Conservation (phyloP, 768 basidiomycete genomes). For the Pulveroboletus sp. region DNA sequence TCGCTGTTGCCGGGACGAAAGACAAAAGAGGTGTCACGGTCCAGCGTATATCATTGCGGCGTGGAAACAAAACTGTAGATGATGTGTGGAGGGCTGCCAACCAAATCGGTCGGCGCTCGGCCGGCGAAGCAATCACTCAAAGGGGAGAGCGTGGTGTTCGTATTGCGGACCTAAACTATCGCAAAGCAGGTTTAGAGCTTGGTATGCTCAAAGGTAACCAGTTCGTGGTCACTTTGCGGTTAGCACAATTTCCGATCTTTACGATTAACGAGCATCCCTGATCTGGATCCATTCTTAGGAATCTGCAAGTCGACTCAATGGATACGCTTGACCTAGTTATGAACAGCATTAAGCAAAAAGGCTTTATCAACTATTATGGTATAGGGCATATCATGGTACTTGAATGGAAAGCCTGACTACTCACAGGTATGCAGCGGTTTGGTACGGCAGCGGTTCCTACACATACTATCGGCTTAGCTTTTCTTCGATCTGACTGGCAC, state of each 20-base stretch:
- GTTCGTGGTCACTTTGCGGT: constrained; percentile 94
- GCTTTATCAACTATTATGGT: constrained; percentile 99
- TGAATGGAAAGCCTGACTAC: constrained; percentile 4
- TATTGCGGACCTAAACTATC: constrained; percentile 85
- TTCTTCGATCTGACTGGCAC: constrained; percentile 89
- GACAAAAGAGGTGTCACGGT: constrained; percentile 97
- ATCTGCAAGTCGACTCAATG: constrained; percentile 74
- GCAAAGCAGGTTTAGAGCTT: constrained; percentile 78
- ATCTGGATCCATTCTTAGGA: constrained; percentile 45
- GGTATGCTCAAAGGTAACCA: constrained; percentile 97
- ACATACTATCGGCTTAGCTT: constrained; percentile 87
- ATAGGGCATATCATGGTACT: constrained; percentile 9
- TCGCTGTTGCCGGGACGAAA: constrained; percentile 93
- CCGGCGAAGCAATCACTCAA: constrained; percentile 56
- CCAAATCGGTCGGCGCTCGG: constrained; percentile 56
- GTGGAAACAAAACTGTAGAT: constrained; percentile 74
- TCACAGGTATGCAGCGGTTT: constrained; percentile 94
- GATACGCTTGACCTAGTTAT: constrained; percentile 74
- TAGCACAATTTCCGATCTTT: constrained; percentile 4
- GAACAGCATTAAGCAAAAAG: constrained; percentile 72
- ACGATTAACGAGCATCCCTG: constrained; percentile 11
- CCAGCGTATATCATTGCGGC: constrained; percentile 81
- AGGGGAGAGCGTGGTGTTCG: constrained; percentile 89
- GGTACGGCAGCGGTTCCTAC: constrained; percentile 96
- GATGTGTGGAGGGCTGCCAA: constrained; percentile 86